Evolutionary conservation across 306 rosid genomes (phyloP).

Genomic region (Lagenaria siceraria): DNA sequence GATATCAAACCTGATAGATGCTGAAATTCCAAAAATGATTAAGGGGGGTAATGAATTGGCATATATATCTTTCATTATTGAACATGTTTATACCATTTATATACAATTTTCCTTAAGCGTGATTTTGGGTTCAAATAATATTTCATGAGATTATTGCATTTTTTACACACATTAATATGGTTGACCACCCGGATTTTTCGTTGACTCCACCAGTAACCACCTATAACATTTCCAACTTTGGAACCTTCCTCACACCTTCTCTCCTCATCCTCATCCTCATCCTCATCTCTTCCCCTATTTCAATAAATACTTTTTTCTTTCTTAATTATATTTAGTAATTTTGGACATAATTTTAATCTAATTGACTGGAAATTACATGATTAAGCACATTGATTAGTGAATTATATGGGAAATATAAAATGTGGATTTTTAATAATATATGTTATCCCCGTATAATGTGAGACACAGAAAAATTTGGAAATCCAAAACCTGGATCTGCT

Average conservation of each 20-base stretch:
- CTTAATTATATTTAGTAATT: no score
- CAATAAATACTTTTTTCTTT: no score
- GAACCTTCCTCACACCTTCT: neutral
- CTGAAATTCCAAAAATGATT: no score
- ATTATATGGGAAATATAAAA: neutral
- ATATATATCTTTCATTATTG: neutral
- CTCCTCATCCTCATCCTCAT: no score
- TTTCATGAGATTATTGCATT: neutral
- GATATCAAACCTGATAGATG: no score
- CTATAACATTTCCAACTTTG: neutral
- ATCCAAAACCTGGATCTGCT: neutral
- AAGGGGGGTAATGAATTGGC: neutral
- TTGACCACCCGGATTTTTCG: neutral
- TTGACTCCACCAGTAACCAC: slow-evolving; percentile 1
- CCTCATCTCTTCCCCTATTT: no score
- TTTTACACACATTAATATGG: neutral
- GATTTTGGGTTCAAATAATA: neutral
- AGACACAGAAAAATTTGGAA: neutral
- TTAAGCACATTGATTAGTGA: neutral
- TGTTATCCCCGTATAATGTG: neutral
- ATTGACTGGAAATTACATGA: neutral
- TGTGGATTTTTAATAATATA: neutral
- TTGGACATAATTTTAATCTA: neutral
- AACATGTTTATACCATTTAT: neutral
- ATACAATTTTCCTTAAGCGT: neutral